Evolutionary conservation across 2,329 filamentous ascomycete species (phyloP).

Genomic region (Anthostomella pinea): DNA sequence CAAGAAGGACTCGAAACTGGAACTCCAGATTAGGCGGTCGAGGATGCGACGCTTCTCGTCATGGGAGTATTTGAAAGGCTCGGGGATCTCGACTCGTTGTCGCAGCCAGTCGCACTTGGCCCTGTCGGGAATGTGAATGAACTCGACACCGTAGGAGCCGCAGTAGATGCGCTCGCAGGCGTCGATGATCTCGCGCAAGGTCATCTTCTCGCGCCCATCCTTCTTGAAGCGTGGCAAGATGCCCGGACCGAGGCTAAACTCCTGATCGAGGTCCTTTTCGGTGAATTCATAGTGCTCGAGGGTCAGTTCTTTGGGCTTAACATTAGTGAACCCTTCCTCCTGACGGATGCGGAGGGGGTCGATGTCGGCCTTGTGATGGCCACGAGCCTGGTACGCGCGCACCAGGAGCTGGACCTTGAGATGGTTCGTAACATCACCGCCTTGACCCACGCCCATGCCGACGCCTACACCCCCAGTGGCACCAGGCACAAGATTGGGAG

Average conservation of each 20-base stretch:
- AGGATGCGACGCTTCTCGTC: constrained; percentile 98
- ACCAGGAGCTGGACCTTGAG: constrained; percentile 97
- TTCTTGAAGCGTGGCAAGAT: constrained; percentile 93
- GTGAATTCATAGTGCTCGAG: constrained; percentile 94
- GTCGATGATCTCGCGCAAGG: constrained; percentile 85
- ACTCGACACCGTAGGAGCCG: constrained; percentile 95
- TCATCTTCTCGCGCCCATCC: constrained; percentile 91
- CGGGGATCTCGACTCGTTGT: constrained; percentile 88
- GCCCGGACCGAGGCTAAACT: constrained; percentile 89
- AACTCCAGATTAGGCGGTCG: constrained; percentile 97
- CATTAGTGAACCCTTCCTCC: constrained; percentile 77
- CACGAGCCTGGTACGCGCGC: constrained; percentile 94
- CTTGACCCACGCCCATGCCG: constrained; percentile 62
- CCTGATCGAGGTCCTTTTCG: constrained; percentile 87
- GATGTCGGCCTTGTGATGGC: constrained; percentile 97
- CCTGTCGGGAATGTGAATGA: constrained; percentile 97
- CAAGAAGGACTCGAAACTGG: constrained; percentile 93
- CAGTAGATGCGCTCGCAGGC: constrained; percentile 96
- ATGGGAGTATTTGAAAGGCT: constrained; percentile 94
- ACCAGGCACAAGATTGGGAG: constrained; percentile 83
- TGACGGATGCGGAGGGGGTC: constrained; percentile 93
- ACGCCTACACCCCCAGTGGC: constrained; percentile 75
- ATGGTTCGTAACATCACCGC: constrained; percentile 88
- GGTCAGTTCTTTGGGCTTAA: constrained; percentile 87
- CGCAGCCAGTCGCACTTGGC: constrained; percentile 98